Percentiles rank a stretch among this genome's conserved stretches.
phyloP scores from a whole-genome alignment of 805 yeast genomes.

The Candida ascalaphidarum region DNA sequence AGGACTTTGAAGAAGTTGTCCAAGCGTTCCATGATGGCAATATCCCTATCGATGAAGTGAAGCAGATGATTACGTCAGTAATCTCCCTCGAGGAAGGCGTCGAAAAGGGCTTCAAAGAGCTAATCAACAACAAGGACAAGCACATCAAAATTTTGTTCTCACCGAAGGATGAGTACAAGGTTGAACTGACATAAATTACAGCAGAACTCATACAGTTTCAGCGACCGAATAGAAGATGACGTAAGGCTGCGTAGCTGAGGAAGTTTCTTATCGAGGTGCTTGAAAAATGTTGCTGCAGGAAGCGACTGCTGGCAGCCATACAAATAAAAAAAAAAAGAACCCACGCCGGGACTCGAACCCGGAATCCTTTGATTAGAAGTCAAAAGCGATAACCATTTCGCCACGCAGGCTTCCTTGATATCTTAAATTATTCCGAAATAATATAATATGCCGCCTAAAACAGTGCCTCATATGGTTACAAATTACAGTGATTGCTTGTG shows the following conservation, averaged over 20 bases:
- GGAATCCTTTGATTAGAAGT: constrained; percentile 1
- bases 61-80: constrained; percentile 45
- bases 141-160: constrained; percentile 48
- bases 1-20: constrained; percentile 51
- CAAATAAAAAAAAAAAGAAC: too few relatives aligned
- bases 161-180: constrained; percentile 25
- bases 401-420: constrained; percentile 1
- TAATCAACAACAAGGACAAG: constrained; percentile 43
- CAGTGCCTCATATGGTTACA: background rate
- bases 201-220: too few relatives aligned
- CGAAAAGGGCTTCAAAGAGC: constrained; percentile 43
- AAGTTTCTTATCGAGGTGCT: too few relatives aligned
- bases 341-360: constrained; percentile 3
- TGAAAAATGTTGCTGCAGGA: too few relatives aligned
- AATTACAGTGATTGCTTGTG: background rate
- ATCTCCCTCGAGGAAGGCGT: constrained; percentile 42
- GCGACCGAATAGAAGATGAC: too few relatives aligned
- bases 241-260: too few relatives aligned
- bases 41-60: constrained; percentile 36
- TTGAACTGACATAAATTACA: too few relatives aligned
- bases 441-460: background rate
- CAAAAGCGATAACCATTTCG: background rate
- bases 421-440: constrained; percentile 1
- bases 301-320: too few relatives aligned
- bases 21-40: constrained; percentile 39